Evolutionary conservation across 805 yeast species (phyloP), one percentile per base, ranked within the genome.

Genomic region (Teunomyces gatunensis): DNA sequence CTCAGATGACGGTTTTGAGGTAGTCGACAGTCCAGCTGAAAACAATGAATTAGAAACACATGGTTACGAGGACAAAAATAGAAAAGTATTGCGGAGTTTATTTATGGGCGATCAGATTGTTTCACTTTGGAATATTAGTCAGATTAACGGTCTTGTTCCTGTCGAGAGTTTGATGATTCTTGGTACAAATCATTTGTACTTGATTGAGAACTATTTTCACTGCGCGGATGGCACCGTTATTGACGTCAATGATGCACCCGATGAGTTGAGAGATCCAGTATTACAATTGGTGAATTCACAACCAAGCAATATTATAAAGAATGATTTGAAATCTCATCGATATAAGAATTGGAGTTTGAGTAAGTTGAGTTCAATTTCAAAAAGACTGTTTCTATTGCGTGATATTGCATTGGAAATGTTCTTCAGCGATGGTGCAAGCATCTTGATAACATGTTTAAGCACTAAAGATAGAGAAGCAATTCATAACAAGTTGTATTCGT

Each of bases 371-470:
- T 81, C 85, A 3, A 79, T 85, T 10, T 81, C 89, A 2, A 87
- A 86, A 52, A 68, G 96, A 44, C 89, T 85, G 33, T 89, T 89
- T 56, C 63, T 89, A 15, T 68, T 89, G 12, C 69, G 96, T 47
- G 95, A 89, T 63, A 87, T 86, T 39, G 96, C 94, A 0, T 59
- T 89, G 30, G 96, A 89, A 58, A 65, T 89, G 57, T 83, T 87
- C 52, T 87, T 88, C 61, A 75, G 77, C 21, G 83, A 85, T 62
- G 95, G 94, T 0, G 78, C 83, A 1, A 85, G 88, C 52, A 74
- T 83, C 34, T 67, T 89, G 49, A 69, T 89, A 6, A 86, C 92
- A 0, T 84, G 89, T 43, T 65, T 73, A n/a, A 69, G 75, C 18
- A 69, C 73, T 4, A 68, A 63, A 30, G 74, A 71, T 20, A 67